Percentiles rank a stretch among this genome's conserved stretches.
These are phyloP conservation scores for Rhodotorula sphaerocarpa DNA, from an alignment of 768 basidiomycete genomes.

Conservation along the genomic window DNA sequence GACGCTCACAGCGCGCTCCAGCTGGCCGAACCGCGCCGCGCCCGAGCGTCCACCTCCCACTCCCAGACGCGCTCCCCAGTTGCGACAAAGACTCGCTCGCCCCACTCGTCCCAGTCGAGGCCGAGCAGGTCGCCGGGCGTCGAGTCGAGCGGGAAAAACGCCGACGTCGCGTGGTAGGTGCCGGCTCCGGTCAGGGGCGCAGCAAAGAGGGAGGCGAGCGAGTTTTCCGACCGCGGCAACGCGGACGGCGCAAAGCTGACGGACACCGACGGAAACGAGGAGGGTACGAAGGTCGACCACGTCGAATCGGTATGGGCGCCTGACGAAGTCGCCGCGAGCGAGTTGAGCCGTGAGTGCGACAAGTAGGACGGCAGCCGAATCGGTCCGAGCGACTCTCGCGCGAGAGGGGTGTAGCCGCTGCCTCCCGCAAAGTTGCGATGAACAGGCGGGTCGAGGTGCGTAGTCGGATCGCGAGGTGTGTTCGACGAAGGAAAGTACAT, in stretches of 20 bases:
- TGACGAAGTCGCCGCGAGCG: too few relatives aligned
- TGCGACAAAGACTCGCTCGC: constrained; percentile 22
- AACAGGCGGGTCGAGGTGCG: too few relatives aligned
- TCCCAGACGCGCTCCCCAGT: constrained; percentile 24
- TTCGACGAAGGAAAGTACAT: too few relatives aligned
- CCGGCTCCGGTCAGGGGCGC: background rate
- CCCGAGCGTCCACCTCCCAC: constrained; percentile 23
- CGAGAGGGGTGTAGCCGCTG: background rate
- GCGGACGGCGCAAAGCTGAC: background rate
- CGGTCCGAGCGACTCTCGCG: background rate
- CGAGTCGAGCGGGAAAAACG: constrained; percentile 26
- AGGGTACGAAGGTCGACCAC: background rate
- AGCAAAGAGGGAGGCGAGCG: too few relatives aligned
- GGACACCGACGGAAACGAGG: background rate
- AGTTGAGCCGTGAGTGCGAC: background rate
- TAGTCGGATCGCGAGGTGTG: background rate
- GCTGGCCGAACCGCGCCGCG: constrained; percentile 9
- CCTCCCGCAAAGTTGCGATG: too few relatives aligned
- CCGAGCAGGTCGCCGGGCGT: constrained; percentile 22
- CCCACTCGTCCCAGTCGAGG: constrained; percentile 30
- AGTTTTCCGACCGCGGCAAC: background rate
- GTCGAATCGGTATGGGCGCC: too few relatives aligned
- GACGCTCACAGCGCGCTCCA: constrained; percentile 9
- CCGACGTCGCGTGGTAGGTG: background rate
- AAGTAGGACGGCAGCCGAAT: background rate